phyloP scores from a whole-genome alignment of 768 basidiomycete species.

The Dentipellis fragilis region DNA sequence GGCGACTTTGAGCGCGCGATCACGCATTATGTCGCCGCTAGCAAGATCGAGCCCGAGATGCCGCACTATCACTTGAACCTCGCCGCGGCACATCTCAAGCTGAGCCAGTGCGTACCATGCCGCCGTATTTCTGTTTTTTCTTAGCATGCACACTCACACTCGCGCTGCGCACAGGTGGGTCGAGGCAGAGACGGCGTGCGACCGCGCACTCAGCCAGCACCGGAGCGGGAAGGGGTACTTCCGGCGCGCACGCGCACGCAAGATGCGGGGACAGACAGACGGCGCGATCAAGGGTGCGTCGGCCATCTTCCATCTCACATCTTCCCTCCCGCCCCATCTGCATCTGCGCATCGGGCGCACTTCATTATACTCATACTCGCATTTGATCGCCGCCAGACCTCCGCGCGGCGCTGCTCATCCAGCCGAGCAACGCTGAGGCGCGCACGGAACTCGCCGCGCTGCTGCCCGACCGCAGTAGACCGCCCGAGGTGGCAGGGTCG shows the following conservation, averaged over 20 bases:
- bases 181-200: constrained; percentile 63
- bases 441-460: constrained; percentile 42
- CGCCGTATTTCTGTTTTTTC: constrained; percentile 1
- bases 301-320: neutral
- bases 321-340: neutral
- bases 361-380: neutral
- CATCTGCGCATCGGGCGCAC: neutral
- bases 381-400: constrained; percentile 38
- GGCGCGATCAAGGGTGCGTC: constrained; percentile 51
- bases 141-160: neutral
- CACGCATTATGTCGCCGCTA: constrained; percentile 47
- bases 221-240: constrained; percentile 61
- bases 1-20: constrained; percentile 50
- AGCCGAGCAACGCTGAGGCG: constrained; percentile 58
- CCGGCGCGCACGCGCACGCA: constrained; percentile 57
- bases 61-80: constrained; percentile 72
- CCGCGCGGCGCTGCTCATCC: constrained; percentile 47
- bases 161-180: constrained; percentile 45
- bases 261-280: constrained; percentile 43
- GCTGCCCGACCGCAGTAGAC: constrained; percentile 12
- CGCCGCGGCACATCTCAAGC: constrained; percentile 64
- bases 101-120: constrained; percentile 42
- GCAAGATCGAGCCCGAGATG: constrained; percentile 58
- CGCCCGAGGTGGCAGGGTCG: constrained; percentile 5
- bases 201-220: constrained; percentile 53